Base-by-base conservation (phyloP, 306 rosid species). In the Hylodesmum podocarpum region DNA sequence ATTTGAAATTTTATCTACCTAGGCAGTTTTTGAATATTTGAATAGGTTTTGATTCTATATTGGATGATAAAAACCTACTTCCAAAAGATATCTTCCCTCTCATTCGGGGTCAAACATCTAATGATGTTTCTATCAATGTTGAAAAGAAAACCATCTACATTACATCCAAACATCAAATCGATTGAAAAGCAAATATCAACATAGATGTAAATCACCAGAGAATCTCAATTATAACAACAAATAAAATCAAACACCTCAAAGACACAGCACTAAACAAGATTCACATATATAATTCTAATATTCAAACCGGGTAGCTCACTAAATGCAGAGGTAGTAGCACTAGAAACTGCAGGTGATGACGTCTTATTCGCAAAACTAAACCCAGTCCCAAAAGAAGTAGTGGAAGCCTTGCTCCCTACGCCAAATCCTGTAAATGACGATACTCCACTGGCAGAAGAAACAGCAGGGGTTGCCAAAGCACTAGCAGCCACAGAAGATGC, bases 361-460 rank as follows among this genome's bases (percentile, higher is more conserved):
- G 82, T 29, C 78, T 85, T 86, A 50, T 79, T 82, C 3, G 90
- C 73, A 70, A 85, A 78, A 1, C 88, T 72, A 66, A 88, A 83
- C 21, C 83, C 85, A 3, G 89, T 16, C 47, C 86, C 91, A n/a
- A 91, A 69, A 43, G 96, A 76, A 50, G 91, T 81, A 65, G 87
- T n/a, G 29, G 86, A 57, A 0, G 87, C 43, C 3, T 75, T 11
- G 44, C 61, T 63, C 34, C 84, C 73, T 0, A 62, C 66, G 1
- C 84, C 81, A 25, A 86, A 86, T 8, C 86, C 86, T 0, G 89
- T 55, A 57, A 90, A 87, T 2, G 81, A 70, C 0, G 93, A 66
- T 39, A 83, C 84, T 6, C 78, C 74, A 22, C 85, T 49, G 28
- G 78, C 64, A 0, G 89, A 85, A 2, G 91, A 67, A 61, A 82